phyloP scores from a whole-genome alignment of 805 yeast species.

The Komagataella populi region DNA sequence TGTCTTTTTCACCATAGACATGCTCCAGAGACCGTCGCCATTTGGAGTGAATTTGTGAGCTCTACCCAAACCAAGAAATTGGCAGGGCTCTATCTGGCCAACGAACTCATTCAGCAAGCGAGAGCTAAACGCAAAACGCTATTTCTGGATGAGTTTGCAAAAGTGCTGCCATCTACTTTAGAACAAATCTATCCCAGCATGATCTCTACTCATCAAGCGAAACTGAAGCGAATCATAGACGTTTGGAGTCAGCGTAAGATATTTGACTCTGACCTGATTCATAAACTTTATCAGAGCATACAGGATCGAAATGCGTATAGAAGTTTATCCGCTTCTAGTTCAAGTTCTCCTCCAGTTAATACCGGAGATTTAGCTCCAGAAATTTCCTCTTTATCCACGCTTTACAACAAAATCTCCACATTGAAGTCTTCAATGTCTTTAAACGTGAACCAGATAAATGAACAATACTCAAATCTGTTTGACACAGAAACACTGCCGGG shows the following conservation, averaged over 20 bases:
- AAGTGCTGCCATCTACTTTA: constrained; percentile 29
- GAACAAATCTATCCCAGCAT: constrained; percentile 16
- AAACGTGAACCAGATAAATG: constrained; percentile 8
- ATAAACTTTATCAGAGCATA: neutral
- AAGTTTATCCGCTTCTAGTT: neutral
- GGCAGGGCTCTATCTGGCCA: constrained; percentile 55
- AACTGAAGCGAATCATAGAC: constrained; percentile 33
- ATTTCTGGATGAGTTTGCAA: constrained; percentile 43
- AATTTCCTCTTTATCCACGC: constrained; percentile 10
- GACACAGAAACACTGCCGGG: constrained; percentile 17
- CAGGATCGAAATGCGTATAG: neutral
- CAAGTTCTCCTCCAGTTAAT: neutral
- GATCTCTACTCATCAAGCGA: constrained; percentile 20
- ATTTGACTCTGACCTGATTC: constrained; percentile 15
- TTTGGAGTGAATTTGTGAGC: constrained; percentile 32
- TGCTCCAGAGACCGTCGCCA: constrained; percentile 33
- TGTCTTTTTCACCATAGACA: constrained; percentile 49
- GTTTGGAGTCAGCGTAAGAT: constrained; percentile 47
- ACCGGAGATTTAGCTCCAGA: constrained; percentile 11
- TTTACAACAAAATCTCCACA: constrained; percentile 11
- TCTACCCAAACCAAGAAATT: constrained; percentile 27
- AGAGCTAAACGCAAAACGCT: constrained; percentile 46
- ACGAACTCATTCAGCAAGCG: constrained; percentile 74
- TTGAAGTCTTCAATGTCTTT: constrained; percentile 9
- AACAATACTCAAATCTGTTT: constrained; percentile 12